Evolutionary conservation across 2,329 filamentous ascomycete species (phyloP).

Genomic region (Chaetomiaceae sp.): DNA sequence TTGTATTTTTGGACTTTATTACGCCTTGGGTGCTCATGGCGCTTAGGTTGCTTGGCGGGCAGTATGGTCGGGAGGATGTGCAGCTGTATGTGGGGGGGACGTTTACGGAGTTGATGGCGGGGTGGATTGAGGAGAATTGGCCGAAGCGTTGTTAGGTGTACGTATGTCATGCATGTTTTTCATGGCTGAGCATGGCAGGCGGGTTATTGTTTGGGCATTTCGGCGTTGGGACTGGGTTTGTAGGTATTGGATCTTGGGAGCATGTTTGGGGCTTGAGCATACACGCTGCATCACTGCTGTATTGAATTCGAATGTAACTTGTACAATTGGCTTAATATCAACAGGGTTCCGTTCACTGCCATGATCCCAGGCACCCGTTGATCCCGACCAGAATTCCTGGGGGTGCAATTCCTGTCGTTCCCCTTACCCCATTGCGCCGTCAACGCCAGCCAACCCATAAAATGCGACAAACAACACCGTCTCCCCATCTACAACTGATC

Average conservation of each 20-base stretch:
- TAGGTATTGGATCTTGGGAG: not conserved
- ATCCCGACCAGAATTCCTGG: too few relatives aligned
- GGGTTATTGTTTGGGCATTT: not conserved
- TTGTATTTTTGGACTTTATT: conserved; percentile 91
- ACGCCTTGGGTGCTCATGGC: conserved; percentile 75
- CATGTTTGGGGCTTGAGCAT: not conserved
- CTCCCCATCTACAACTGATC: conserved; percentile 61
- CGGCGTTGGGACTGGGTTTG: not conserved
- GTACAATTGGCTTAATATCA: not conserved
- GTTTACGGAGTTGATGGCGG: conserved; percentile 51
- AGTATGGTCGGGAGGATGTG: conserved; percentile 47
- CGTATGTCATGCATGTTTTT: not conserved
- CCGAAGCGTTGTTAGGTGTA: conserved; percentile 20
- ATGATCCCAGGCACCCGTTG: too few relatives aligned
- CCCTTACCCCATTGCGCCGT: conserved; percentile 1
- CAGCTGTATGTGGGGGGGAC: conserved; percentile 49
- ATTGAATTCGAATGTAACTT: not conserved
- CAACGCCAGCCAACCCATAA: conserved; percentile 21
- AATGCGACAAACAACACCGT: conserved; percentile 18
- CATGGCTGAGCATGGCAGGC: conserved; percentile 28
- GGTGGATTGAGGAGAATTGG: conserved; percentile 60
- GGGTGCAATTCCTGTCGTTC: too few relatives aligned
- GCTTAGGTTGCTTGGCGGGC: conserved; percentile 56
- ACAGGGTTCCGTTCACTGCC: too few relatives aligned
- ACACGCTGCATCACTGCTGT: too few relatives aligned